Evolutionary conservation across 805 yeast species (phyloP), one percentile per base, ranked within the genome.

Genomic region (Schwanniomyces sp.): DNA sequence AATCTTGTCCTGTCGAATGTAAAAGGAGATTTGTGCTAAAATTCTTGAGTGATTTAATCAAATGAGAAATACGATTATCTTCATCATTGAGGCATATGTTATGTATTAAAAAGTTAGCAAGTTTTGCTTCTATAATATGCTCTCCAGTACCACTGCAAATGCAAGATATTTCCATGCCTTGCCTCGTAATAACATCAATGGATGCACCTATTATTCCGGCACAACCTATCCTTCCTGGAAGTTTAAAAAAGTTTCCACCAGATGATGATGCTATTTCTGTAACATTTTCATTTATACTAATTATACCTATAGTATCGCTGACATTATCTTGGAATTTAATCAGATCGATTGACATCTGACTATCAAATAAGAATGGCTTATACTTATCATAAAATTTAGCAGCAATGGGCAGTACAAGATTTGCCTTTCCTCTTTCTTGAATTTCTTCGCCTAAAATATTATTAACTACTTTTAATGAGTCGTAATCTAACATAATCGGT

Each of bases 81-180:
- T 50, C 51, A 6, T 51, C 56, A 7, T 51, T 32, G 10, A 56
- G 18, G 7, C 48, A 47, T 9, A 47, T 41, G 21, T 48, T 50
- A 12, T 47, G 54, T 2, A 59, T 57, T 4, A 66, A 39, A 10
- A 46, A 47, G 30, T 70, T 53, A 3, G 80, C 76, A 17, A 80
- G 55, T 43, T 69, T 73, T 69, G 72, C 64, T 43, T 61, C 59
- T 4, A 79, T 64, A 30, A 80, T 79, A 47, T 79, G 81, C 52
- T 80, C 85, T 2, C 85, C 85, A 54, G 76, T 78, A 3, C 85
- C 85, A 34, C 81, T 74, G 58, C 84, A 76, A 63, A 58, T 57
- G 40, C 71, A 64, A 32, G 65, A 53, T 1, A 74, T 53, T n/a
- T 62, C 62, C 30, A 48, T 43, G 5, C 49, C 56, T 0, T 58